phyloP scores from a whole-genome alignment of 2,329 filamentous ascomycete species.

The Epichloe gansuensis region DNA sequence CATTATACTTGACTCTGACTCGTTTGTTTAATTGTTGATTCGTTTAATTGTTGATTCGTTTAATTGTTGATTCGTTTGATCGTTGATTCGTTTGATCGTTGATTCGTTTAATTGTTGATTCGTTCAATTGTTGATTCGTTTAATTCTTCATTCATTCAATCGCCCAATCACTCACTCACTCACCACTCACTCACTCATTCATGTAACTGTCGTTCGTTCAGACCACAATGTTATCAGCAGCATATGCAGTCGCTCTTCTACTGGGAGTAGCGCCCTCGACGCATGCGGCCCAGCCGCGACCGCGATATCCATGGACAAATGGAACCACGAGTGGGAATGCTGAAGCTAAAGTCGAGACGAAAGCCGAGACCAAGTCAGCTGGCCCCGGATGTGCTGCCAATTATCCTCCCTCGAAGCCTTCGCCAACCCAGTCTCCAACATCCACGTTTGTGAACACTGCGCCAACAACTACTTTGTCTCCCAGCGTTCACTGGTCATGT shows the following conservation, averaged over 20 bases:
- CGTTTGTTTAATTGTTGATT: neutral
- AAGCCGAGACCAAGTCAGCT: neutral
- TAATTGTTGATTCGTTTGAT: neutral
- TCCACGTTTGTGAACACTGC: conserved; percentile 2
- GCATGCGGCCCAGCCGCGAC: neutral
- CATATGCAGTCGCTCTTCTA: conserved; percentile 1
- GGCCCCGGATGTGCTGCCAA: neutral
- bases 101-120: neutral
- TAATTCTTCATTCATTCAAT: neutral
- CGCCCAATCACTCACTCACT: neutral
- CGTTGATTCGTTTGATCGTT: neutral
- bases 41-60: neutral
- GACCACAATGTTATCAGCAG: neutral
- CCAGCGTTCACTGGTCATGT: conserved; percentile 13
- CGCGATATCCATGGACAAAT: neutral
- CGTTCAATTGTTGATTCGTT: neutral
- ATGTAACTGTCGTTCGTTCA: neutral
- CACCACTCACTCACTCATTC: neutral
- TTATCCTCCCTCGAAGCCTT: neutral
- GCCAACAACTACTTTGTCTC: conserved; percentile 1
- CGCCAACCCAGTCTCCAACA: neutral
- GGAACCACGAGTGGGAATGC: neutral
- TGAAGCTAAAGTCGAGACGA: neutral
- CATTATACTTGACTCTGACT: neutral
- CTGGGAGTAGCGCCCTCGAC: conserved; percentile 2